Evolutionary conservation across 202 grass and related monocot genomes (phyloP).

Genomic region (Panicum virgatum): DNA sequence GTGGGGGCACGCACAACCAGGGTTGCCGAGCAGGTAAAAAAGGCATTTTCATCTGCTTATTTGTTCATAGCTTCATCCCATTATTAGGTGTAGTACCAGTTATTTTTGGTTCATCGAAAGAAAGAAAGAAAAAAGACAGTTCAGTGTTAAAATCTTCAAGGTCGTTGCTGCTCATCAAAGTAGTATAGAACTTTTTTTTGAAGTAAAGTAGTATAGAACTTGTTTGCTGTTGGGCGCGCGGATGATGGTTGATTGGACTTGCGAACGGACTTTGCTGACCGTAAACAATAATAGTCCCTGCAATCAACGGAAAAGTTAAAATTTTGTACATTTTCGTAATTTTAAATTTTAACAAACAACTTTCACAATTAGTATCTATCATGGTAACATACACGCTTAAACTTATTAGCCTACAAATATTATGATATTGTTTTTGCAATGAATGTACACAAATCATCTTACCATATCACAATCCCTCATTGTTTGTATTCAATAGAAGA

Average conservation of each 20-base stretch:
- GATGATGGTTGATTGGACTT: background rate
- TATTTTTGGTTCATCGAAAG: too few species aligned
- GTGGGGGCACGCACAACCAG: constrained; percentile 73
- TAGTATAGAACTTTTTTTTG: too few species aligned
- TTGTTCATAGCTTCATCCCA: too few species aligned
- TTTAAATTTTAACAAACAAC: background rate
- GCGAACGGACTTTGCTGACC: background rate
- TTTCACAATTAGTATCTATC: background rate
- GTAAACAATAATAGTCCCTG: background rate
- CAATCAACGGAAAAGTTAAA: background rate
- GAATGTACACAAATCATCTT: background rate
- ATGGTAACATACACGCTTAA: background rate
- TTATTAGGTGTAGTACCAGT: too few species aligned
- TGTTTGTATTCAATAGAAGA: background rate
- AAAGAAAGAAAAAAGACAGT: too few species aligned
- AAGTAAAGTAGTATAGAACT: background rate
- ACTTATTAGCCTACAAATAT: background rate
- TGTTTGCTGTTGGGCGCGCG: background rate
- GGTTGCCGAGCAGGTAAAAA: constrained; percentile 73
- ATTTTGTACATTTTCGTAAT: background rate
- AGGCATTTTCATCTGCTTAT: too few species aligned
- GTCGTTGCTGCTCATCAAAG: background rate
- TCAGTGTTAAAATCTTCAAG: background rate
- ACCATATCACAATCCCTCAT: background rate
- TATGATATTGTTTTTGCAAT: background rate